These are phyloP conservation scores for Rutstroemia sp. DNA, from an alignment of 2,329 filamentous ascomycete genomes.

Conservation along the genomic window DNA sequence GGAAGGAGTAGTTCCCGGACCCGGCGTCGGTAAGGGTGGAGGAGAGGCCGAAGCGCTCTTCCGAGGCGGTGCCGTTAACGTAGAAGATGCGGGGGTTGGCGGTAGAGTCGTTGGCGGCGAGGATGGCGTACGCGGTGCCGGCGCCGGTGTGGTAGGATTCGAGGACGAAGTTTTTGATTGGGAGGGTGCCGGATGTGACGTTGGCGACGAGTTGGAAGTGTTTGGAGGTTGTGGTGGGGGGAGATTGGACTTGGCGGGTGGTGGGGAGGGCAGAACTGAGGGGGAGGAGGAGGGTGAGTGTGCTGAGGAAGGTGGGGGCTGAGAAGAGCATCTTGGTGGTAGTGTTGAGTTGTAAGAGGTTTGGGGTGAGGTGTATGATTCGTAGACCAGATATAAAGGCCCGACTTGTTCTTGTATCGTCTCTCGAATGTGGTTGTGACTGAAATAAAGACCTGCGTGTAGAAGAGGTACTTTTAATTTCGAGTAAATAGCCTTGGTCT, in stretches of 20 bases:
- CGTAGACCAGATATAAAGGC: no score
- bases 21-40: constrained; percentile 37
- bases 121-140: constrained; percentile 34
- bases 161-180: constrained; percentile 36
- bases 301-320: not conserved
- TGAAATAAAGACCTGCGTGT: not conserved
- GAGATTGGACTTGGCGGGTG: no score
- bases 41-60: constrained; percentile 28
- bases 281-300: no score
- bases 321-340: constrained; percentile 11
- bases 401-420: no score
- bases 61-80: constrained; percentile 39
- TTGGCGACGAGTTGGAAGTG: no score
- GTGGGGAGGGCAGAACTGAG: no score
- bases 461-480: not conserved
- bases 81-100: constrained; percentile 36
- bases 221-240: no score
- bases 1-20: constrained; percentile 23
- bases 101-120: constrained; percentile 20
- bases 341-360: not conserved
- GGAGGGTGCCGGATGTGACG: constrained; percentile 32
- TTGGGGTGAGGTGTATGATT: not conserved
- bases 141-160: constrained; percentile 38
- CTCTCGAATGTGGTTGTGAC: no score
- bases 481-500: no score